phyloP scores from a whole-genome alignment of 768 basidiomycete species.

The Cyclocybe cylindracea region DNA sequence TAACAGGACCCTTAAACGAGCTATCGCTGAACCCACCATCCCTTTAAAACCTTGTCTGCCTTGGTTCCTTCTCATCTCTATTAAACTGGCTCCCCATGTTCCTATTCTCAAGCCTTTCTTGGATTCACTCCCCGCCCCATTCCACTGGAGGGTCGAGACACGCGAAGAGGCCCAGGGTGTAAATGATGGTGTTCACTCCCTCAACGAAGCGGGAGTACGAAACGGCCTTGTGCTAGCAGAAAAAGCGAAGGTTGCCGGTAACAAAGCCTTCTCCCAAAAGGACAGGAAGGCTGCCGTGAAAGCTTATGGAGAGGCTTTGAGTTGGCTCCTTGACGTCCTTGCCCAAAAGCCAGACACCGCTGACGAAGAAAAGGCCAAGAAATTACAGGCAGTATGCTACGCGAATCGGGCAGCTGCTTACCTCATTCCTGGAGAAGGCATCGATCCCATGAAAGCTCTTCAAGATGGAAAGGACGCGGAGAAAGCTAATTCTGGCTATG shows the following conservation, averaged over 20 bases:
- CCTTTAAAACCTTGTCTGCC: slow-evolving; percentile 30
- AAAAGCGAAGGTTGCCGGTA: slow-evolving; percentile 25
- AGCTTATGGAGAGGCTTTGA: slow-evolving; percentile 31
- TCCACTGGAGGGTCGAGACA: slow-evolving; percentile 35
- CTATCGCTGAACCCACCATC: slow-evolving; percentile 30
- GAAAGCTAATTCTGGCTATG: slow-evolving; percentile 24
- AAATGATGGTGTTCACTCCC: slow-evolving; percentile 24
- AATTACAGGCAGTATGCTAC: slow-evolving; percentile 28
- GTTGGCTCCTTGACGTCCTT: slow-evolving; percentile 21
- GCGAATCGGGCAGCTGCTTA: slow-evolving; percentile 33
- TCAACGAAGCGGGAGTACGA: slow-evolving; percentile 25
- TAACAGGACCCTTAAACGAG: slow-evolving; percentile 25
- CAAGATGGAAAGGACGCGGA: slow-evolving; percentile 29
- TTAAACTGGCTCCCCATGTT: slow-evolving; percentile 27
- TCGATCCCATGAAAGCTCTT: slow-evolving; percentile 29
- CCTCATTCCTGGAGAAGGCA: slow-evolving; percentile 26
- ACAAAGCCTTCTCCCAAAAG: slow-evolving; percentile 23
- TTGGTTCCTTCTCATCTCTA: slow-evolving; percentile 26
- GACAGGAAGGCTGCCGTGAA: slow-evolving; percentile 25
- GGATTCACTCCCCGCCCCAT: slow-evolving; percentile 36
- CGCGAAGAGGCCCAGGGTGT: slow-evolving; percentile 29
- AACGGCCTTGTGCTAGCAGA: slow-evolving; percentile 23
- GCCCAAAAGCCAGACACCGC: slow-evolving; percentile 26
- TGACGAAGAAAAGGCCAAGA: slow-evolving; percentile 23
- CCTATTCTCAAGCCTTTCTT: slow-evolving; percentile 32